These are phyloP conservation scores for Mycena indigotica DNA, from an alignment of 768 basidiomycete genomes.

Conservation along the genomic window DNA sequence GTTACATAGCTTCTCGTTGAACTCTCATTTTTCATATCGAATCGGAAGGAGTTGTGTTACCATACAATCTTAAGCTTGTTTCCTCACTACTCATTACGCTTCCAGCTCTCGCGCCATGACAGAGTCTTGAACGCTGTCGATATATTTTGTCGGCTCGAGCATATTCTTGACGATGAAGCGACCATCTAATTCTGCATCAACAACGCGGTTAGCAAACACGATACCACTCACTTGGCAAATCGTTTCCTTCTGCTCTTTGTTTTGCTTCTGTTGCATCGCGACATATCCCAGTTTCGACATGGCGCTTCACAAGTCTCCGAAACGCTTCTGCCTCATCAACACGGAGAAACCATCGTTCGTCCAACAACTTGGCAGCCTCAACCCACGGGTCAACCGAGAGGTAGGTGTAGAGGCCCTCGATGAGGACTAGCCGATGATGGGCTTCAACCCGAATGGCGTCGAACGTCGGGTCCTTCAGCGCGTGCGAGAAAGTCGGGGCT, in stretches of 20 bases:
- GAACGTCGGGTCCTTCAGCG: constrained; percentile 54
- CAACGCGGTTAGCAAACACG: constrained; percentile 29
- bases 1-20: no score
- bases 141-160: constrained; percentile 46
- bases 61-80: no score
- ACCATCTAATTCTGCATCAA: constrained; percentile 39
- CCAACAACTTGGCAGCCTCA: constrained; percentile 61
- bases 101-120: constrained; percentile 19
- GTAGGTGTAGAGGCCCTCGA: constrained; percentile 90
- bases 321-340: constrained; percentile 58
- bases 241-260: constrained; percentile 76
- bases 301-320: constrained; percentile 65
- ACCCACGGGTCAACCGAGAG: constrained; percentile 76
- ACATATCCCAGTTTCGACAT: constrained; percentile 78
- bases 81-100: no score
- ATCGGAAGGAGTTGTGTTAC: no score
- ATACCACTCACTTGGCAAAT: constrained; percentile 62
- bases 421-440: constrained; percentile 73
- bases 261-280: constrained; percentile 62
- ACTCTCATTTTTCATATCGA: no score
- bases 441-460: constrained; percentile 49
- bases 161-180: constrained; percentile 46
- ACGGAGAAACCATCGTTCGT: constrained; percentile 79
- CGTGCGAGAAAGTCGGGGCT: constrained; percentile 71
- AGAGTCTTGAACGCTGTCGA: constrained; percentile 39